phyloP scores from a whole-genome alignment of 306 rosid species.

The Quercus dentata region DNA sequence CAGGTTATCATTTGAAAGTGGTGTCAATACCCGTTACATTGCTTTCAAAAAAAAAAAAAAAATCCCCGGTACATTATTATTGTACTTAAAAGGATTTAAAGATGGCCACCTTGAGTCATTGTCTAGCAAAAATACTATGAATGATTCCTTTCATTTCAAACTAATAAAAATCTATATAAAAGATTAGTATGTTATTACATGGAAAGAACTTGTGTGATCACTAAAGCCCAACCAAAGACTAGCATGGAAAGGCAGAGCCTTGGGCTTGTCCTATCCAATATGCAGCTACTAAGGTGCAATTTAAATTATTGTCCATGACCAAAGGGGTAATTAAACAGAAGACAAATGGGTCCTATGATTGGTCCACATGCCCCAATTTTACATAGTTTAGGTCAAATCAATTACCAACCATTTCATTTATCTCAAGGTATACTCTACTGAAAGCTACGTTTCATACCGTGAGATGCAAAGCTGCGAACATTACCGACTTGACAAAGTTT shows the following conservation, averaged over 20 bases:
- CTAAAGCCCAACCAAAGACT: no score
- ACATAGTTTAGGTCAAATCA: conserved; percentile 16
- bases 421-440: not conserved
- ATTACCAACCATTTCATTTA: conserved; percentile 16
- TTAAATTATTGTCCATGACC: not conserved
- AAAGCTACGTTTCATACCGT: conserved; percentile 16
- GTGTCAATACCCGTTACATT: not conserved
- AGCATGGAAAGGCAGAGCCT: no score
- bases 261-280: not conserved
- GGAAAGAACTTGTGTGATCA: no score
- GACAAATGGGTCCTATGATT: not conserved
- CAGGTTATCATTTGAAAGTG: not conserved
- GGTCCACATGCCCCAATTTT: conserved; percentile 15
- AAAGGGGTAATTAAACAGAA: not conserved
- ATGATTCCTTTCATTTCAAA: no score
- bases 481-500: not conserved
- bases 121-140: no score
- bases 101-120: no score
- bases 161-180: no score
- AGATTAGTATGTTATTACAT: no score
- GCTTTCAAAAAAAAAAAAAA: no score
- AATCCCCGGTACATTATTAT: not conserved
- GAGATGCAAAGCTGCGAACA: not conserved
- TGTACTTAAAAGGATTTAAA: not conserved
- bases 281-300: not conserved